Conservation (phyloP, 1,139 yeast genomes). For the Diutina siamensis region DNA sequence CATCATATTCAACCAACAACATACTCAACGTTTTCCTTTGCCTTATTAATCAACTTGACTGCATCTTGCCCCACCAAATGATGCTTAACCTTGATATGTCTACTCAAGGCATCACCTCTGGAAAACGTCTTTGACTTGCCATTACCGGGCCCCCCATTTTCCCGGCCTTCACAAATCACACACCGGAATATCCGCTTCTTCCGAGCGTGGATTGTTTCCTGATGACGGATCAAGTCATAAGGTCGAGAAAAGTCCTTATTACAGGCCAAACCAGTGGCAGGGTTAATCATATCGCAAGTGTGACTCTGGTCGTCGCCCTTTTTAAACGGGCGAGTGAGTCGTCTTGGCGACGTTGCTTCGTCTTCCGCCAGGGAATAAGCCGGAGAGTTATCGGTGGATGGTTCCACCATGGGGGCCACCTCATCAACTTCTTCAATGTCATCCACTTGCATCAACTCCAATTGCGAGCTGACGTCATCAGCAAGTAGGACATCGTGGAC, state of each 20-base stretch:
- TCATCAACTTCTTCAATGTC: not conserved
- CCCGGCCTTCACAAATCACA: constrained; percentile 39
- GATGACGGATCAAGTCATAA: constrained; percentile 38
- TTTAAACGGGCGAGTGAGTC: not conserved
- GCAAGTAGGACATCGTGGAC: not conserved
- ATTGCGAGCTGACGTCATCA: not conserved
- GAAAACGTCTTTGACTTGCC: constrained; percentile 45
- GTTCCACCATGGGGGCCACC: not conserved
- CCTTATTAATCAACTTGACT: constrained; percentile 54
- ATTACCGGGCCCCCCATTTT: constrained; percentile 42
- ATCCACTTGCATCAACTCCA: constrained; percentile 3
- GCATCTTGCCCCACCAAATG: constrained; percentile 37
- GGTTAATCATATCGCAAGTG: constrained; percentile 37
- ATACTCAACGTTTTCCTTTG: constrained; percentile 67
- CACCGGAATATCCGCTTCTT: constrained; percentile 38
- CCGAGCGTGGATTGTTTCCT: constrained; percentile 38
- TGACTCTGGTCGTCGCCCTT: constrained; percentile 15
- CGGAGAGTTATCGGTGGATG: not conserved
- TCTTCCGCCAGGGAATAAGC: not conserved
- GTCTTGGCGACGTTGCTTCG: not conserved
- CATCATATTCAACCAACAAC: constrained; percentile 15
- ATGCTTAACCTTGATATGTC: constrained; percentile 39
- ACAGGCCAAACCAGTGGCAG: constrained; percentile 31
- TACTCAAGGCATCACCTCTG: constrained; percentile 38
- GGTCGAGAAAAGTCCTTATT: constrained; percentile 37